phyloP scores from a whole-genome alignment of 768 basidiomycete species.

The Amanita thiersii region DNA sequence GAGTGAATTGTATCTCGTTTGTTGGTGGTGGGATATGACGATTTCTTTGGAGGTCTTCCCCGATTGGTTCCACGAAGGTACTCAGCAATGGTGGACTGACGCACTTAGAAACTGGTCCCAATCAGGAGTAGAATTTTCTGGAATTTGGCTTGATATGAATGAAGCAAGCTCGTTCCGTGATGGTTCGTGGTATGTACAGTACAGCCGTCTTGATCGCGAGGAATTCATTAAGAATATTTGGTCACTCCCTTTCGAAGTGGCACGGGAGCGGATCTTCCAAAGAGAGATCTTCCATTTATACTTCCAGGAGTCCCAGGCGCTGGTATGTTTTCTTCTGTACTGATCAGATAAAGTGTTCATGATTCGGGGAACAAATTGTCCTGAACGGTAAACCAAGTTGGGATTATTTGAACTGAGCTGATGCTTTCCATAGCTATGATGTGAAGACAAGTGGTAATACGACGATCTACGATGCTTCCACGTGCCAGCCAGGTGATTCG shows the following conservation, averaged over 20 bases:
- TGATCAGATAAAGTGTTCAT: not conserved
- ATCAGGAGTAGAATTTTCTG: conserved; percentile 22
- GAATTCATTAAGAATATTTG: conserved; percentile 7
- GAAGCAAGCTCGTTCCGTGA: conserved; percentile 27
- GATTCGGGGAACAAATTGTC: conserved; percentile 33
- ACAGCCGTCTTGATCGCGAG: not conserved
- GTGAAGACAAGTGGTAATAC: conserved; percentile 60
- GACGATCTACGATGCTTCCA: conserved; percentile 58
- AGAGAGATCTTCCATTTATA: conserved; percentile 44
- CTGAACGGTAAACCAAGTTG: conserved; percentile 49
- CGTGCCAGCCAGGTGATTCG: conserved; percentile 27
- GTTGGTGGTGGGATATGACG: not conserved
- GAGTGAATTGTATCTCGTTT: conserved; percentile 10
- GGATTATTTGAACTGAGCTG: not conserved
- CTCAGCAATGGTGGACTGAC: conserved; percentile 24
- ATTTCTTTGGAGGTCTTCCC: conserved; percentile 18
- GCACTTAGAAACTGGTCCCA: conserved; percentile 23
- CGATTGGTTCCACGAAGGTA: conserved; percentile 23
- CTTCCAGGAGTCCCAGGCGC: conserved; percentile 52
- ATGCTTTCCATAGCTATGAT: conserved; percentile 43
- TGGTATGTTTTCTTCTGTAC: too few relatives aligned
- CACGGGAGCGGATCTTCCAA: conserved; percentile 45
- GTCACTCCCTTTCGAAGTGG: conserved; percentile 43
- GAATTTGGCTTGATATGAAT: conserved; percentile 27
- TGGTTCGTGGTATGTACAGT: conserved; percentile 25